These are phyloP conservation scores for Tuber melanosporum DNA, from an alignment of 495 filamentous ascomycete species.

Conservation along the genomic window DNA sequence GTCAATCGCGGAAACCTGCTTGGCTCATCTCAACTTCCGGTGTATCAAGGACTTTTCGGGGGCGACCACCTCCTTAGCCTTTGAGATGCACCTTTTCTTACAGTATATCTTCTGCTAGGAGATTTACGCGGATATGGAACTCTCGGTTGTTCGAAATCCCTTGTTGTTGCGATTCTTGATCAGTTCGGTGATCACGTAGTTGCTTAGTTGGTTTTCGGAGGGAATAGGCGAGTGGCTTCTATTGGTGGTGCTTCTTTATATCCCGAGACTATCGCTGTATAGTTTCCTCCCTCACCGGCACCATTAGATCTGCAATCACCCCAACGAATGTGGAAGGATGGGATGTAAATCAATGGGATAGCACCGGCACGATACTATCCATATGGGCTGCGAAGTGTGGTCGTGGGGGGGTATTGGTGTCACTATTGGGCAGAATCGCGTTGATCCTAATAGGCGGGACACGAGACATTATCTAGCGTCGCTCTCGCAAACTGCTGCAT, in stretches of 20 bases:
- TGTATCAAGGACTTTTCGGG: not conserved
- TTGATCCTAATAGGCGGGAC: too few species aligned
- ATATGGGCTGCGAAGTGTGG: too few species aligned
- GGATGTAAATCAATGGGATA: too few species aligned
- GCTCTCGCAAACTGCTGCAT: too few species aligned
- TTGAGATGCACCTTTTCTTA: not conserved
- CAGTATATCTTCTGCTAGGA: not conserved
- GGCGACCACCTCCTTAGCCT: not conserved
- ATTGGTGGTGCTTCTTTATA: not conserved
- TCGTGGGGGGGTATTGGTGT: too few species aligned
- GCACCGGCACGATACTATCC: too few species aligned
- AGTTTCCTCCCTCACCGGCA: too few species aligned
- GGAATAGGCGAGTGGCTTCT: not conserved
- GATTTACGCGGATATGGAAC: too few species aligned
- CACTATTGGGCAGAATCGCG: too few species aligned
- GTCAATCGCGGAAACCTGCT: not conserved
- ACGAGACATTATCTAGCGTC: too few species aligned
- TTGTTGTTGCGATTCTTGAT: not conserved
- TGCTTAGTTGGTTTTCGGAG: not conserved
- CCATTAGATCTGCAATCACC: not conserved
- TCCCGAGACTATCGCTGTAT: too few species aligned
- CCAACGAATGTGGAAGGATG: too few species aligned
- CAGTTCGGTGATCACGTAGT: not conserved
- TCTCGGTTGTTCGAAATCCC: not conserved
- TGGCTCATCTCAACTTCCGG: not conserved